A percentile compares a stretch with the other conserved stretches of the same genome.
Conservation (phyloP, 2,329 filamentous ascomycete genomes). For the Balansia obtecta region DNA sequence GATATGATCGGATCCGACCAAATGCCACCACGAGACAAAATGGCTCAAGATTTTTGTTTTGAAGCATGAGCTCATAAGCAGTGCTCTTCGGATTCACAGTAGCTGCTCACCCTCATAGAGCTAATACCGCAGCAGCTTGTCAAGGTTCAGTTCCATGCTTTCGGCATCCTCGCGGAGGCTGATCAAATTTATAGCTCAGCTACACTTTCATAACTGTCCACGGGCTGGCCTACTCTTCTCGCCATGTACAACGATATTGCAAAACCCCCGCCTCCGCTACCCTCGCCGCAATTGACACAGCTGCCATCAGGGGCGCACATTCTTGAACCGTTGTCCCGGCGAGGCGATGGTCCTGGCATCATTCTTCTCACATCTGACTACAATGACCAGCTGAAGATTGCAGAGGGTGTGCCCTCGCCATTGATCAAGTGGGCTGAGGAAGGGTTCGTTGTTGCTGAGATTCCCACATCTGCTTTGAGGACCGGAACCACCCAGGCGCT, state of each 20-base stretch:
- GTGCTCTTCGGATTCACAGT: too few relatives aligned
- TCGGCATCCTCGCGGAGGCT: too few relatives aligned
- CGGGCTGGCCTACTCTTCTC: background rate
- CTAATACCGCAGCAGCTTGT: too few relatives aligned
- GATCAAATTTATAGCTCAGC: too few relatives aligned
- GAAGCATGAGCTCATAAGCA: too few relatives aligned
- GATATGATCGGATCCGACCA: too few relatives aligned
- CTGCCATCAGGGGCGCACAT: background rate
- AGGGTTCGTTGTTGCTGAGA: conserved; percentile 48
- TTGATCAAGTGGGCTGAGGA: conserved; percentile 61
- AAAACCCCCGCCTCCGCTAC: background rate
- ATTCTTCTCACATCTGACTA: conserved; percentile 17
- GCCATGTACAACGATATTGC: conserved; percentile 5
- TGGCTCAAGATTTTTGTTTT: too few relatives aligned
- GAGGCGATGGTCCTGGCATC: conserved; percentile 24
- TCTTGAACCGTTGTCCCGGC: conserved; percentile 21
- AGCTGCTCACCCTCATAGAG: too few relatives aligned
- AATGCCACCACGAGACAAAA: too few relatives aligned
- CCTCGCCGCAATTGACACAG: background rate
- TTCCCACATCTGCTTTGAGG: conserved; percentile 21
- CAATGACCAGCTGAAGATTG: conserved; percentile 10
- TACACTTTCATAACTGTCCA: background rate
- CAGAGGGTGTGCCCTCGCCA: conserved; percentile 35
- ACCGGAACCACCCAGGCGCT: conserved; percentile 8
- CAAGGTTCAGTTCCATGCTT: too few relatives aligned